Evolutionary conservation across 345 rosid species (phyloP).

Genomic region (Gynandropsis gynandra): DNA sequence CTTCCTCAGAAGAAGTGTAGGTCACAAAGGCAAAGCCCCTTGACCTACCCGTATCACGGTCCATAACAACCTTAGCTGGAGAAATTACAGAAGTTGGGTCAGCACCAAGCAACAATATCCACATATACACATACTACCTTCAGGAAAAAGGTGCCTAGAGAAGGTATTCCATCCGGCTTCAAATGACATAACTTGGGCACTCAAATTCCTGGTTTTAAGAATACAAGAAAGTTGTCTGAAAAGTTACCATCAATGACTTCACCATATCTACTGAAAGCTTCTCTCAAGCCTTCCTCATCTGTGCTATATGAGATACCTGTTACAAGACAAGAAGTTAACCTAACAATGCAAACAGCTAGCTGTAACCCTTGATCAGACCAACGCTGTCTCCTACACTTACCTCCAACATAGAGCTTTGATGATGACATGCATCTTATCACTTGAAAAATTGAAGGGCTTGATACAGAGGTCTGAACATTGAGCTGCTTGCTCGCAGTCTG

Average conservation of each 20-base stretch:
- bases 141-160: constrained; percentile 5
- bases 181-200: no score
- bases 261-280: constrained; percentile 75
- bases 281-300: constrained; percentile 57
- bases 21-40: constrained; percentile 93
- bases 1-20: constrained; percentile 56
- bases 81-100: constrained; percentile 2
- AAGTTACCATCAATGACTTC: constrained; percentile 63
- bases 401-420: constrained; percentile 80
- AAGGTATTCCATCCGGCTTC: not conserved
- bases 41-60: constrained; percentile 86
- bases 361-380: not conserved
- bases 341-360: not conserved
- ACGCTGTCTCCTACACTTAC: constrained; percentile 27
- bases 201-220: not conserved
- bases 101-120: constrained; percentile 6
- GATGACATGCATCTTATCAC: constrained; percentile 70
- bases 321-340: constrained; percentile 4
- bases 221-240: not conserved
- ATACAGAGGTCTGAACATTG: constrained; percentile 33
- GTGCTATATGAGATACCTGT: constrained; percentile 68
- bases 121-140: constrained; percentile 3
- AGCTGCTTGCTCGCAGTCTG: constrained; percentile 55
- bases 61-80: constrained; percentile 74
- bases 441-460: constrained; percentile 63